Percentiles rank a stretch among this genome's conserved stretches.
These are phyloP conservation scores for Chrysosporium queenslandicum DNA, from an alignment of 2,329 filamentous ascomycete genomes.

Conservation along the genomic window DNA sequence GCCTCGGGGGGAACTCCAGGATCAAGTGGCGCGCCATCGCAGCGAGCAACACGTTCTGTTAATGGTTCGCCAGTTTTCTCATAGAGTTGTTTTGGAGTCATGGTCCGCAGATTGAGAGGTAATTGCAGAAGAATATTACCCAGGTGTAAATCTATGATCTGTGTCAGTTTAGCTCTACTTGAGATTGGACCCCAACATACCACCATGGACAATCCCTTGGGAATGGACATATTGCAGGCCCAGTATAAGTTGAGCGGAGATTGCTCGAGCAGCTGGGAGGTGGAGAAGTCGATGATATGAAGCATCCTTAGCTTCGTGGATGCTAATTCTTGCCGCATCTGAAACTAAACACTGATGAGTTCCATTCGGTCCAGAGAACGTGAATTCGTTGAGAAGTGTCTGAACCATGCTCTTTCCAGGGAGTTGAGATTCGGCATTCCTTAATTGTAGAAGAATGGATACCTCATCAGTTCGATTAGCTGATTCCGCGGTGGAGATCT, in stretches of 20 bases:
- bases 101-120: constrained; percentile 17
- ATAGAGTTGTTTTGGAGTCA: constrained; percentile 20
- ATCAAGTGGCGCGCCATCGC: no score
- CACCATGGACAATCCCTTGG: constrained; percentile 23
- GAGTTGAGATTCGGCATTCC: neutral
- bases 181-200: constrained; percentile 13
- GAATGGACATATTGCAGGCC: constrained; percentile 20
- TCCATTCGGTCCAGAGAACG: constrained; percentile 20
- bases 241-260: constrained; percentile 20
- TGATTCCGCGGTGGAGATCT: constrained; percentile 12
- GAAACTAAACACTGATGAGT: constrained; percentile 20
- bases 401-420: constrained; percentile 17
- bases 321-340: constrained; percentile 17
- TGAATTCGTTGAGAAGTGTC: constrained; percentile 23
- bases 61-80: constrained; percentile 18
- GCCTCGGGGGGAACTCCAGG: constrained; percentile 20
- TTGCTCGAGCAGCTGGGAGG: constrained; percentile 17
- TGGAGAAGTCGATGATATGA: constrained; percentile 16
- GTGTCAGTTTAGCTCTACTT: neutral
- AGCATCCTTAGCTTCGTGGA: constrained; percentile 18
- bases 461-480: neutral
- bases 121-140: constrained; percentile 22
- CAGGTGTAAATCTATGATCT: constrained; percentile 21
- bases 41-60: no score
- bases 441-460: neutral